Base-by-base conservation (phyloP, 768 basidiomycete genomes). In the Termitomyces eurrhizus region DNA sequence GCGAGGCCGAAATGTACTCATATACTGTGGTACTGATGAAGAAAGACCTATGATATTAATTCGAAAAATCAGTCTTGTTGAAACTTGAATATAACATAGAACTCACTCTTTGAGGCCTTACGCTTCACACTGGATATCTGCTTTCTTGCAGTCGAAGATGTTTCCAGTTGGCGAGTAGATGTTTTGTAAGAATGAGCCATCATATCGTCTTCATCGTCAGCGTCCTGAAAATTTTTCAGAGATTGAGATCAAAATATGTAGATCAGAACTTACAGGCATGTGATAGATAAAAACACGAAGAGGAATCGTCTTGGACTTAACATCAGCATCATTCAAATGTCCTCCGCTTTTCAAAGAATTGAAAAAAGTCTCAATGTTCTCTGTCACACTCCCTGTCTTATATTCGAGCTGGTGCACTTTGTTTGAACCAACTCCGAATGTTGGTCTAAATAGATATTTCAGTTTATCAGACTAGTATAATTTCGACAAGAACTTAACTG, bases 321-420 rank as follows among this genome's bases (percentile, higher is more conserved):
- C 14, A 9, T 57, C 56, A 16, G 45, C 16, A 16, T 57, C 56
- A 13, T 21, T 46, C 46, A 57, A 41, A 14, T 24, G 42, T 2
- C 37, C 56, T 24, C 32, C 44, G 16, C 33, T 49, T 50, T 49
- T 57, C 45, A 57, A 37, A 37, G 44, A 49, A 37, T 48, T 50
- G 21, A 57, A 57, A 16, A 57, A 42, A 4, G 14, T 18, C 35
- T 57, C 36, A 24, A 57, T 44, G 16, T 9, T 29, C 35, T 49
- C 45, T 9, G 18, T 11, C 13, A 16, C 8, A 4, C 1, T 16
- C 16, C 26, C 26, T 29, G n/a, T 32, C 1, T 61, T 42, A 4
- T 33, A 53, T 29, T 56, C 35, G 11, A 61, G 46, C 9, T 56
- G 36, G 26, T 61, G 60, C 18, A 61, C 60, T 46, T 61, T 61